Evolutionary conservation across 176 grass and related monocot species (phyloP), one percentile per base, ranked within the genome.

Genomic region (Themeda triandra): DNA sequence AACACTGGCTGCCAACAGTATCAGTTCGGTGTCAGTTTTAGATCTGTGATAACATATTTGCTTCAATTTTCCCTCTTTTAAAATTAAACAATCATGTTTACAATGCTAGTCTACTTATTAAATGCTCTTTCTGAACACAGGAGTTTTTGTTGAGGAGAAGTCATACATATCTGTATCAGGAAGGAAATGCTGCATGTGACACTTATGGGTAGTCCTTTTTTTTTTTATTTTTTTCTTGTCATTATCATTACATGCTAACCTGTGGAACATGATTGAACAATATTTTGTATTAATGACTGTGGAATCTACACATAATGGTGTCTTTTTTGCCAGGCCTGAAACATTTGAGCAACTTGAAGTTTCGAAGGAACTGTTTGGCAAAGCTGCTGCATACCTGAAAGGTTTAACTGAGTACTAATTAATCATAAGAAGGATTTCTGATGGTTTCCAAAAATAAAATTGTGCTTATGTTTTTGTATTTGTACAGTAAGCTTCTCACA

Each of bases 261-360:
- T 75, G 39, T 31, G 63, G n/a, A n/a, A n/a, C n/a, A 81, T 63
- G 8, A 15, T 40, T n/a, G n/a, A 10, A 59, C 58, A 62, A 35
- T 69, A 81, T 78, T 58, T 36, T 68, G 48, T 68, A 76, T n/a
- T 25, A 15, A 82, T 33, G n/a, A 40, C 69, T 0, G 19, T 64
- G 13, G n/a, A n/a, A 25, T 51, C 76, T 87, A 62, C 85, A 60
- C 69, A 69, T 18, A 73, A 19, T 6, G 84, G 37, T 78, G 13
- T 40, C 82, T 24, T 24, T 4, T 70, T 70, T 92, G 18, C 46
- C 69, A 98, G 96, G 85, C 96, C 96, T 72, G 77, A 71, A 69
- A 95, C 96, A 19, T 98, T 94, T 92, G 93, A 98, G 80, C 96
- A 98, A 90, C 59, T 98, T 53, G 96, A 98, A 85, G 86, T 98